A percentile compares a stretch with the other conserved stretches of the same genome.
Conservation (phyloP, 306 rosid genomes). For the Vigna angularis region DNA sequence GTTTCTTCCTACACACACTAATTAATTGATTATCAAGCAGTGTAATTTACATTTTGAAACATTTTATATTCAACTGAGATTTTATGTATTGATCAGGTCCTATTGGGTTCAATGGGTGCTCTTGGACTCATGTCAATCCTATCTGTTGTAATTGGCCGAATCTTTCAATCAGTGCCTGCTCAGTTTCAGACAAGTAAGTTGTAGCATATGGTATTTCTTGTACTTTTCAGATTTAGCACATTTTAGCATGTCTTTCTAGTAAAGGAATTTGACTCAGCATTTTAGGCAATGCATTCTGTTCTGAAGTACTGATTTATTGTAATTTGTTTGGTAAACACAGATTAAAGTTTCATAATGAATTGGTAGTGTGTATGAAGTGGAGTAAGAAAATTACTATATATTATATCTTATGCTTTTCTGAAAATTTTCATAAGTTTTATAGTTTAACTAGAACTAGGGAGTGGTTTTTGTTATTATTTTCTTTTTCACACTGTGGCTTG, state of each 20-base stretch:
- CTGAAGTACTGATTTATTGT: neutral
- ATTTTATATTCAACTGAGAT: conserved; percentile 36
- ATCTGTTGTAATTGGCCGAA: conserved; percentile 85
- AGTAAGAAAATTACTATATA: conserved; percentile 7
- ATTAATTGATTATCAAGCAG: neutral
- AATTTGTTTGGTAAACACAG: conserved; percentile 18
- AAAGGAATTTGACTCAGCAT: conserved; percentile 14
- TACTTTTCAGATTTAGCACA: conserved; percentile 30
- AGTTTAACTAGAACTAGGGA: neutral
- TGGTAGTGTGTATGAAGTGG: conserved; percentile 14
- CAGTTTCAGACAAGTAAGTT: conserved; percentile 97
- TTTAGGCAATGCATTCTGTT: conserved; percentile 1
- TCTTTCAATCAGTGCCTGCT: conserved; percentile 96
- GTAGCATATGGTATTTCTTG: conserved; percentile 35
- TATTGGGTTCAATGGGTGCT: conserved; percentile 91
- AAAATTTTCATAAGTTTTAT: neutral
- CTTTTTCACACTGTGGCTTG: conserved; percentile 5
- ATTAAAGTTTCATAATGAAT: conserved; percentile 13
- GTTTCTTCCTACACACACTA: neutral
- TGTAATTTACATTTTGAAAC: conserved; percentile 7
- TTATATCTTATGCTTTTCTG: neutral
- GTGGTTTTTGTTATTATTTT: conserved; percentile 14
- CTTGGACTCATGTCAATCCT: conserved; percentile 87
- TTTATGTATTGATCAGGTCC: conserved; percentile 66
- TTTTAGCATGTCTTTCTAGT: conserved; percentile 32